phyloP scores from a whole-genome alignment of 805 yeast species.

The Starmerella scarabaei region DNA sequence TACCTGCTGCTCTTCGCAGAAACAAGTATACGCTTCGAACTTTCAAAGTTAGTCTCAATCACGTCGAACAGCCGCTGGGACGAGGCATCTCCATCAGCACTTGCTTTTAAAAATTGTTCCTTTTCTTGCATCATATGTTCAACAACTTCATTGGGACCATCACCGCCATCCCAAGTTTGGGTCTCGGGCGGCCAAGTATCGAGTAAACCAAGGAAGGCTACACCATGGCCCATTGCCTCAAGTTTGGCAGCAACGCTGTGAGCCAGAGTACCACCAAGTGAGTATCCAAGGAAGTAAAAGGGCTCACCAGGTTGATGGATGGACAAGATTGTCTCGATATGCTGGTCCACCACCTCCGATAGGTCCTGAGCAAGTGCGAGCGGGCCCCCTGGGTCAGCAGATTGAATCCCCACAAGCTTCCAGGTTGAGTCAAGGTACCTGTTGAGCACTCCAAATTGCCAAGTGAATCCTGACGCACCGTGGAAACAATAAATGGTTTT shows the following conservation, averaged over 20 bases:
- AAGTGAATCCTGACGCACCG: conserved; percentile 14
- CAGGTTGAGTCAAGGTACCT: conserved; percentile 10
- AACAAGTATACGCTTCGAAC: conserved; percentile 11
- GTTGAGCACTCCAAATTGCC: conserved; percentile 16
- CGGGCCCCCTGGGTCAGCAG: conserved; percentile 6
- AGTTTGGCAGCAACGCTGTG: conserved; percentile 13
- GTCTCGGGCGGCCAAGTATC: conserved; percentile 19
- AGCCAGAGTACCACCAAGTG: conserved; percentile 15
- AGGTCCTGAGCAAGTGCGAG: conserved; percentile 5
- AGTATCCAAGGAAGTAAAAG: conserved; percentile 12
- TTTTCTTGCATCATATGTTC: conserved; percentile 14
- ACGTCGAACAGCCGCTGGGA: conserved; percentile 7
- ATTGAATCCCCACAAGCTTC: conserved; percentile 13
- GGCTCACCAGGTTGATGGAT: conserved; percentile 2
- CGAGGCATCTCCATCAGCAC: conserved; percentile 1
- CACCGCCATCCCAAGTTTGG: conserved; percentile 14
- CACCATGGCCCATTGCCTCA: conserved; percentile 3
- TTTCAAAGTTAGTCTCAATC: conserved; percentile 11
- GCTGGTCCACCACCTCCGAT: conserved; percentile 7
- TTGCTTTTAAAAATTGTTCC: conserved; percentile 8
- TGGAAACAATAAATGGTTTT: conserved; percentile 9
- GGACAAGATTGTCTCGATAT: conserved; percentile 1
- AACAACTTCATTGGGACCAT: conserved; percentile 10
- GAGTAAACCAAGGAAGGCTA: conserved; percentile 10
- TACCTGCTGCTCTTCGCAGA: conserved; percentile 10